These are phyloP conservation scores for Ramularia collo-cygni DNA, from an alignment of 2,329 filamentous ascomycete genomes.

Conservation along the genomic window DNA sequence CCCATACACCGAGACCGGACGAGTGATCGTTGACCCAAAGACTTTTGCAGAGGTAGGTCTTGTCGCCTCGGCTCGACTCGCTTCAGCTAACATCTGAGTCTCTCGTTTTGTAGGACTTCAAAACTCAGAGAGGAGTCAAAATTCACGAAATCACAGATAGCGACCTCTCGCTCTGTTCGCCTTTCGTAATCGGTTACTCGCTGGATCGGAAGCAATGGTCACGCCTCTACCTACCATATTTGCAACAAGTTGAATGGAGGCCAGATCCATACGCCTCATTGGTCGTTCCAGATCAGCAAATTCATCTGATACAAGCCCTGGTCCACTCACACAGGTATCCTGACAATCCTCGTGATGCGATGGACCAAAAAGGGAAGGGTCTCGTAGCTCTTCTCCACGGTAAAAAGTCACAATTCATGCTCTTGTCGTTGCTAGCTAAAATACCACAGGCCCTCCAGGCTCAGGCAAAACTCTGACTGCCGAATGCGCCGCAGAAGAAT, in stretches of 20 bases:
- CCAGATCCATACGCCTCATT: constrained; percentile 17
- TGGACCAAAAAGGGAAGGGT: constrained; percentile 1
- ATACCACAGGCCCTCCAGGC: constrained; percentile 32
- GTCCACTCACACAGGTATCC: constrained; percentile 21
- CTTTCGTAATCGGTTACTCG: constrained; percentile 21
- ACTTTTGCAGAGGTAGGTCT: constrained; percentile 15
- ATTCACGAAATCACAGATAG: constrained; percentile 5
- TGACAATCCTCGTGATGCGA: constrained; percentile 6
- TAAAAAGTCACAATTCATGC: no score
- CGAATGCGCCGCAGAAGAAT: constrained; percentile 45
- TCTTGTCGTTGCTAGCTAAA: no score
- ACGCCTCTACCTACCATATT: constrained; percentile 20
- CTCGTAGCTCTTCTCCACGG: constrained; percentile 1
- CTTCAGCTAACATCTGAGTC: no score
- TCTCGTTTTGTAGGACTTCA: constrained; percentile 2
- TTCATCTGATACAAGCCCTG: constrained; percentile 15
- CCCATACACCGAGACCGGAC: constrained; percentile 14
- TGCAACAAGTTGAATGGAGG: constrained; percentile 20
- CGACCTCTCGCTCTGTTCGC: constrained; percentile 21
- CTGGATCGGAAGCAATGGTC: constrained; percentile 23
- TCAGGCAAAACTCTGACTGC: constrained; percentile 50
- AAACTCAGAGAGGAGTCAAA: background rate
- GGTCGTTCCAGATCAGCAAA: constrained; percentile 16
- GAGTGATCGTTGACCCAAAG: constrained; percentile 24
- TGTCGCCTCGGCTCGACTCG: no score